Evolutionary conservation across 371 early-diverging fungal species (phyloP).

Genomic region (Smittium mucronatum): DNA sequence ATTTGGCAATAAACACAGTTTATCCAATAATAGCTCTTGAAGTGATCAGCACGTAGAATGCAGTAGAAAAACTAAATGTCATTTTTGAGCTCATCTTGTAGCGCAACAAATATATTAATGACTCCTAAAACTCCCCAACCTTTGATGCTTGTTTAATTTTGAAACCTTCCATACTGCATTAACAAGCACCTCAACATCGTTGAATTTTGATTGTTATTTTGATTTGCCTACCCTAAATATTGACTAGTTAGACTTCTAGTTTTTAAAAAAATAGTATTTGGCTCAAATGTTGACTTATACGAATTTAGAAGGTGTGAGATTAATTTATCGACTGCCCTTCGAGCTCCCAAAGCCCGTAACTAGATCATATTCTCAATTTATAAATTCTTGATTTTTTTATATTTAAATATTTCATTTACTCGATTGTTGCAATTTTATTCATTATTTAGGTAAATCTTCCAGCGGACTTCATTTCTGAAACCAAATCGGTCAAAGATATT

Average conservation of each 20-base stretch:
- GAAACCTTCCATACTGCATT: no score
- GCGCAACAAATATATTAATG: no score
- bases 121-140: no score
- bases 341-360: conserved; percentile 8
- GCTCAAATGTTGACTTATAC: neutral
- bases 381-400: neutral
- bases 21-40: no score
- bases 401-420: neutral
- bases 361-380: neutral
- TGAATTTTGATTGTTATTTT: no score
- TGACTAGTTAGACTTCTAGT: neutral
- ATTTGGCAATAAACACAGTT: no score
- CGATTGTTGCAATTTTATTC: neutral
- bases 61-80: no score
- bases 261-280: neutral
- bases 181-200: no score
- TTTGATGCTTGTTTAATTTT: no score
- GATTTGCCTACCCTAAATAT: no score
- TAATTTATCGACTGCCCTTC: conserved; percentile 6
- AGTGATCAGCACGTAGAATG: no score
- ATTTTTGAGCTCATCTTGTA: no score
- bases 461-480: neutral
- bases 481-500: neutral
- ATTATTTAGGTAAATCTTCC: conserved; percentile 2
- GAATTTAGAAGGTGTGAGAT: neutral